Base-by-base conservation (phyloP, 768 basidiomycete genomes). In the Amanita phalloides region DNA sequence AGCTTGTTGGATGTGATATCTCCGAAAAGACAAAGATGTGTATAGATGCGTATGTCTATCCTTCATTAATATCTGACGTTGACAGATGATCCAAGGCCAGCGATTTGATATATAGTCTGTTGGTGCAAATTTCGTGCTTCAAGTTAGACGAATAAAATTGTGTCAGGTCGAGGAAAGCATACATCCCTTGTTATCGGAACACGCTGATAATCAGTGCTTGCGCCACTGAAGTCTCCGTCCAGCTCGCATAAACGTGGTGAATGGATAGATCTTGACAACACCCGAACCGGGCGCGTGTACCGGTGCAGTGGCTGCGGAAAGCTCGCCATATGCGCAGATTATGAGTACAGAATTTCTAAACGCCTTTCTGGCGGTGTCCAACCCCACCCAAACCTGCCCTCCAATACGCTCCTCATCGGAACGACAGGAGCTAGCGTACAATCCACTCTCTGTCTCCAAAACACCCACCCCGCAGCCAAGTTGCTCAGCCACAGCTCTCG, bases 401-500 rank as follows among this genome's bases (percentile, higher is more conserved):
- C 28, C 30, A 53, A 33, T 1, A 45, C 17, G 8, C 39, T 17
- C 35, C 28, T 53, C 51, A 53, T 46, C 42, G 42, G 21, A 14
- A 51, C 49, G 28, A 44, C 41, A 6, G 39, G 39, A 10, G 25
- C 38, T 4, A 45, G 28, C 3, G 32, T 45, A 11, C 45, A 39
- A 0, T 11, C 9, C n/a, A 53, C 37, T 25, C 25, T 42, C 23
- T 53, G 45, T 48, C 55, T 55, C 56, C 58, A 59, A 53, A 55
- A 59, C 7, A 37, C 41, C 55, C 56, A 61, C 17, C 50, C 53
- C 57, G 57, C 57, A 11, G 51, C 39, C 7, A 53, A n/a, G 35
- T 48, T 41, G 9, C 35, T 49, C 20, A 53, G 56, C 58, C 59
- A 59, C 33, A 60, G 25, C 4, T 46, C 20, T 23, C 57, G 58